phyloP scores from a whole-genome alignment of 2,329 filamentous ascomycete species.

The Stagonosporopsis chrysanthemi region DNA sequence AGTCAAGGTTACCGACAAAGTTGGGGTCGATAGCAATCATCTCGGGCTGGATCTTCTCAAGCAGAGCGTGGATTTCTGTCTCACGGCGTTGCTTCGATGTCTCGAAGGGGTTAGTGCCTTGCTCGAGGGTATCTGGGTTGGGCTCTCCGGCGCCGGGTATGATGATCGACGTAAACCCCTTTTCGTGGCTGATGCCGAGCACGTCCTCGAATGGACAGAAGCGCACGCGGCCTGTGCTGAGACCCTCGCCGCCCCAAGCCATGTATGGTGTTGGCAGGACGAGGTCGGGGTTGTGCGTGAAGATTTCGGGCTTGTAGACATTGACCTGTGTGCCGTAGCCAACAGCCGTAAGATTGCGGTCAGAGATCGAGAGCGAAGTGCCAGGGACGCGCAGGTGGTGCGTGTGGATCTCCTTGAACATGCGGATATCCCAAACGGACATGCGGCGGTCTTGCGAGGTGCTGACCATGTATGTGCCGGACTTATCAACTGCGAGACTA shows the following conservation, averaged over 20 bases:
- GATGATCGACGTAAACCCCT: constrained; percentile 88
- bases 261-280: constrained; percentile 91
- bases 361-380: constrained; percentile 84
- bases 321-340: constrained; percentile 90
- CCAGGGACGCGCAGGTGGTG: constrained; percentile 87
- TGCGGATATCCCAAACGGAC: constrained; percentile 95
- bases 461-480: constrained; percentile 95
- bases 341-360: constrained; percentile 85
- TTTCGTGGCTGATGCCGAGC: constrained; percentile 81
- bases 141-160: constrained; percentile 95
- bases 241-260: constrained; percentile 87
- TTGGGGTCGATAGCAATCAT: constrained; percentile 97
- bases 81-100: constrained; percentile 92
- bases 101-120: constrained; percentile 84
- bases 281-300: constrained; percentile 74
- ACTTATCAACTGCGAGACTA: constrained; percentile 82
- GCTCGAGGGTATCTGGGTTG: constrained; percentile 92
- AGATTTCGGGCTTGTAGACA: constrained; percentile 84
- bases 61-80: constrained; percentile 82
- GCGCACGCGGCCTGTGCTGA: constrained; percentile 77
- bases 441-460: constrained; percentile 89
- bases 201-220: constrained; percentile 98
- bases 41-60: constrained; percentile 94
- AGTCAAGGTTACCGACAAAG: constrained; percentile 87
- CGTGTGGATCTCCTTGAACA: constrained; percentile 89